Evolutionary conservation across 1,284 basidiomycete species (phyloP).

Genomic region (Austroboletus novae-zelandiae): DNA sequence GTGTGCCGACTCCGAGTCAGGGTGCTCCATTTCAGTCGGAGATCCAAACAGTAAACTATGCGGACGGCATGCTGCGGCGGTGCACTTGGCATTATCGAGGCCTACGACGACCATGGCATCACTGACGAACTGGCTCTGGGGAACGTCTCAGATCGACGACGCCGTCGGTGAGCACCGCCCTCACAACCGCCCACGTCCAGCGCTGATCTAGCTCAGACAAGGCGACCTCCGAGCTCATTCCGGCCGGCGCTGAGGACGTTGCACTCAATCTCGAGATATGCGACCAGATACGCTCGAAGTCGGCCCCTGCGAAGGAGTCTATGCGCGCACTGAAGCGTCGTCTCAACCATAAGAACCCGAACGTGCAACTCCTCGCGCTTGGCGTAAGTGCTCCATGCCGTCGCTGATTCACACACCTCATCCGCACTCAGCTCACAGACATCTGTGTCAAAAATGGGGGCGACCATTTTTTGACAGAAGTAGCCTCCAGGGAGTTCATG

Average conservation of each 20-base stretch:
- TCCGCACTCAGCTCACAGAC: conserved; percentile 71
- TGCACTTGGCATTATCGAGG: conserved; percentile 11
- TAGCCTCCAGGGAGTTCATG: conserved; percentile 89
- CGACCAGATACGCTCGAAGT: conserved; percentile 94
- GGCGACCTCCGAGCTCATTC: conserved; percentile 86
- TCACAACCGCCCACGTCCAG: not conserved
- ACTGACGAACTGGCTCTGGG: conserved; percentile 67
- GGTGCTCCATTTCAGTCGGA: conserved; percentile 16
- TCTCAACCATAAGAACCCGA: conserved; percentile 93
- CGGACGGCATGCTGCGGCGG: conserved; percentile 21
- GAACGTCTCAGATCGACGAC: conserved; percentile 72
- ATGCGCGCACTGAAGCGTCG: conserved; percentile 88
- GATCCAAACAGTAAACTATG: conserved; percentile 17
- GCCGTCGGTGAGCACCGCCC: conserved; percentile 57
- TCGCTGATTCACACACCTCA: conserved; percentile 10
- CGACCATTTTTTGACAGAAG: conserved; percentile 83
- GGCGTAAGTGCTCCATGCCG: conserved; percentile 52
- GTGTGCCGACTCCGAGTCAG: conserved; percentile 23
- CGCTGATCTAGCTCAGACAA: conserved; percentile 56
- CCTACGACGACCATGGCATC: conserved; percentile 39
- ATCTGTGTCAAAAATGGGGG: conserved; percentile 98
- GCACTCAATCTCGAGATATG: conserved; percentile 94
- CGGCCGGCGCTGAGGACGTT: conserved; percentile 84
- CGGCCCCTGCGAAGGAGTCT: conserved; percentile 81
- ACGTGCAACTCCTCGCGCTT: conserved; percentile 88